These are phyloP conservation scores for Microcos paniculata DNA, from an alignment of 345 rosid genomes.

Conservation along the genomic window DNA sequence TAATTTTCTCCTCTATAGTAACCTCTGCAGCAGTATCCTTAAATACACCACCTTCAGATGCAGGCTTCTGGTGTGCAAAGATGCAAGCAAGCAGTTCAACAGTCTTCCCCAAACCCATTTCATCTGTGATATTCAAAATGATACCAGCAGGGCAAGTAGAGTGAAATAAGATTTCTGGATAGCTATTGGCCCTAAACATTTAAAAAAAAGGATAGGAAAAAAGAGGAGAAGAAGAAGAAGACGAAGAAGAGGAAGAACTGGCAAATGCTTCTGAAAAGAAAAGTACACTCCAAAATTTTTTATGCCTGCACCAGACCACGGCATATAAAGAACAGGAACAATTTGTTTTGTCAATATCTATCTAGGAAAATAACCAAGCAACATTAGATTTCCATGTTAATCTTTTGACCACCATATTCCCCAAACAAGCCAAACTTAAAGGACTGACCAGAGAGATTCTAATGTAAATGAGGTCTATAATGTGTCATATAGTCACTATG, in stretches of 20 bases:
- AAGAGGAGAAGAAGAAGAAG: too few relatives aligned
- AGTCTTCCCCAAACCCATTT: slow-evolving; percentile 98
- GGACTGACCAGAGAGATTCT: not conserved
- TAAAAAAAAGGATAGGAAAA: not conserved
- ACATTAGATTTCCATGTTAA: not conserved
- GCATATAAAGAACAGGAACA: not conserved
- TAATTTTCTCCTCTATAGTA: slow-evolving; percentile 38
- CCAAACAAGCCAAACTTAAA: slow-evolving; percentile 1
- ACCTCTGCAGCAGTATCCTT: slow-evolving; percentile 22
- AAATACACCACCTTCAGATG: slow-evolving; percentile 35
- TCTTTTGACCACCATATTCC: not conserved
- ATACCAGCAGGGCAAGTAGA: slow-evolving; percentile 23
- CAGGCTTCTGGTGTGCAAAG: slow-evolving; percentile 65
- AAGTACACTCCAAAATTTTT: not conserved
- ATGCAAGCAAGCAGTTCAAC: slow-evolving; percentile 94
- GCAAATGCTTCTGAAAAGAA: not conserved
- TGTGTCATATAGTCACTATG: not conserved
- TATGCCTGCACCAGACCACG: not conserved
- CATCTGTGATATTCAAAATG: slow-evolving; percentile 57
- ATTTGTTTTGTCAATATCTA: not conserved
- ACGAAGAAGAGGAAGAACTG: too few relatives aligned
- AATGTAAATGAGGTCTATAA: not conserved
- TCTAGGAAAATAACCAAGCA: not conserved
- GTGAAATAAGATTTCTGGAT: slow-evolving; percentile 4
- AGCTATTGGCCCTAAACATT: not conserved